Evolutionary conservation across 78 protist genomes (phyloP).

Genomic region (Planoprotostelium fungivorum): DNA sequence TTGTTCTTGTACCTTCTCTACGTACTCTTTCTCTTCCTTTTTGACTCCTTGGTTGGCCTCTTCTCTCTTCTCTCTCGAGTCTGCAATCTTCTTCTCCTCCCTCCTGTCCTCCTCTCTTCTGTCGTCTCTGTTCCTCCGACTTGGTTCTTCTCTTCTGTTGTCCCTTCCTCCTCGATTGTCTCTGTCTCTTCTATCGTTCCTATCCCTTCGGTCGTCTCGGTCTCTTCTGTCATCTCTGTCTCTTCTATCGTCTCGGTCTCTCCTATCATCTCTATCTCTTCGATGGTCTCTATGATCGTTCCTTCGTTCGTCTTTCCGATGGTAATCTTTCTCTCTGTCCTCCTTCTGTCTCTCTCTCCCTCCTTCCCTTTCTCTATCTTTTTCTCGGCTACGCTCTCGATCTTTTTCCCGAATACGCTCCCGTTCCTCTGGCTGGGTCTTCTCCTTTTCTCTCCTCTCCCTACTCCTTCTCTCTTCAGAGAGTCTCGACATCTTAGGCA

Average conservation of each 20-base stretch:
- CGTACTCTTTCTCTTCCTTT: background rate
- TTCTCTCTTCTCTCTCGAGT: background rate
- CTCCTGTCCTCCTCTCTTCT: background rate
- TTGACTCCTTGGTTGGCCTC: background rate
- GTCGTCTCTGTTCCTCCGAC: conserved; percentile 5
- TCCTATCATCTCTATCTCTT: background rate
- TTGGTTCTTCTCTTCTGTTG: background rate
- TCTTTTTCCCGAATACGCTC: background rate
- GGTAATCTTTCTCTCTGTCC: background rate
- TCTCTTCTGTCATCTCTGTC: conserved; percentile 5
- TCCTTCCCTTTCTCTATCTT: conserved; percentile 7
- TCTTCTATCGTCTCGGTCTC: conserved; percentile 11
- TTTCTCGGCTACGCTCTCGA: conserved; percentile 10
- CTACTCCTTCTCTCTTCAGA: background rate
- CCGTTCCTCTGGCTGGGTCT: background rate
- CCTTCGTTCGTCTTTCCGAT: background rate
- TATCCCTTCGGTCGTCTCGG: conserved; percentile 9
- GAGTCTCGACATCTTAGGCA: background rate
- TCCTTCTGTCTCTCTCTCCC: background rate
- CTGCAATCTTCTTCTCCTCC: background rate
- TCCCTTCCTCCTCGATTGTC: conserved; percentile 12
- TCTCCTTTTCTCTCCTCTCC: background rate
- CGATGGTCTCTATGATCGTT: background rate
- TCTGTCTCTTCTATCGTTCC: conserved; percentile 4
- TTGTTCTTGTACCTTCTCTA: background rate